Base-by-base conservation (phyloP, 305 asterid genomes). In the Rubia peregrina region DNA sequence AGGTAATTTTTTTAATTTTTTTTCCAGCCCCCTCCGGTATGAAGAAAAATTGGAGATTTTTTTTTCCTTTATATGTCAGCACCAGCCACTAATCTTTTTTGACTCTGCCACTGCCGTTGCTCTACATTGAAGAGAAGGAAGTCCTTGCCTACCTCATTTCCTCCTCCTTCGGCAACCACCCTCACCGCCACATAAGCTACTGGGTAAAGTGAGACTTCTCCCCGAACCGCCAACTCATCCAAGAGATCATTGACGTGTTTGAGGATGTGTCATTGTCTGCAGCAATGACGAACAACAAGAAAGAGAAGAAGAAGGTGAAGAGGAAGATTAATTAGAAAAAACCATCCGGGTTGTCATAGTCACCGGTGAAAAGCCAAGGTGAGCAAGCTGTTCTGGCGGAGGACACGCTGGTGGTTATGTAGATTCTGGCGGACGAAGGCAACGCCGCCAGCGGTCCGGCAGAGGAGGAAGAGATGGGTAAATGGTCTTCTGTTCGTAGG, bases 141-240 rank as follows among this genome's bases (percentile, higher is more conserved):
- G 82, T 79, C n/a, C 59, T 83, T 41, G 85, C 84, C 3, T 83
- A 81, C 65, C 81, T 83, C 62, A 75, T 83, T 36, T 79, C 60
- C 19, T 21, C 73, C 11, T 67, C 49, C 19, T 16, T 66, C 41
- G 71, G 68, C 21, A 71, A 74, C 49, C 74, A 17, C 61, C 26
- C 17, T 9, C 61, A n/a, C n/a, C 90, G 98, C 76, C 90, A 90
- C 69, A 84, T 73, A 89, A 88, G 87, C 70, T 92, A 85, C 41
- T 92, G 98, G 97, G 83, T 78, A 43, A 83, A 82, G 80, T 92
- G 98, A 97, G 92, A 90, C 60, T 76, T 89, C 0, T 92, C 98
- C 44, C 95, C 96, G 1, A 89, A 92, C 69, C 88, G 93, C 11
- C 91, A 89, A 76, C 85, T 84, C 26, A 93, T 93, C 30, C 91